Evolutionary conservation across 345 rosid genomes (phyloP).

Genomic region (Sisymbrium irio): DNA sequence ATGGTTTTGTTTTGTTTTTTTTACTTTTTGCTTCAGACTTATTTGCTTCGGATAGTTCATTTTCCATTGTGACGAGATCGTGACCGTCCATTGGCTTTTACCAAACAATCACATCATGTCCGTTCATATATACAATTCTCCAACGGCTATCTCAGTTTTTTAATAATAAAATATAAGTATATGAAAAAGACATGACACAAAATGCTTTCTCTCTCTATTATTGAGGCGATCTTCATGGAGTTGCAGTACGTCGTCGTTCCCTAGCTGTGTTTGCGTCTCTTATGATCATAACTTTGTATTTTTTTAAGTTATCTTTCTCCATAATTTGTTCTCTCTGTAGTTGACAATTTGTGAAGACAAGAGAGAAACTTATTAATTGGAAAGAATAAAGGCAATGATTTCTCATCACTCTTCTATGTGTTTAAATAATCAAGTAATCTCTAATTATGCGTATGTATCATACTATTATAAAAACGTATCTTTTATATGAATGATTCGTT

Average conservation of each 20-base stretch:
- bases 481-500: constrained; percentile 25
- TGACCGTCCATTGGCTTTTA: constrained; percentile 19
- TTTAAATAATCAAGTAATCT: constrained; percentile 17
- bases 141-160: constrained; percentile 25
- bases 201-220: constrained; percentile 20
- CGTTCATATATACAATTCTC: constrained; percentile 28
- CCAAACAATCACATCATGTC: constrained; percentile 29
- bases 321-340: background rate
- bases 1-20: background rate
- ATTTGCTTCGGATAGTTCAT: background rate
- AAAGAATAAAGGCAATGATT: constrained; percentile 33
- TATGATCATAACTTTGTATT: background rate
- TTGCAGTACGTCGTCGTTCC: constrained; percentile 20
- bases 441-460: constrained; percentile 20
- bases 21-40: constrained; percentile 6
- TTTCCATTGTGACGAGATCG: constrained; percentile 21
- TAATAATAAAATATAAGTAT: background rate
- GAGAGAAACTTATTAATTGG: constrained; percentile 16
- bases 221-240: constrained; percentile 8
- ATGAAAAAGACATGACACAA: constrained; percentile 5
- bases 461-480: constrained; percentile 1
- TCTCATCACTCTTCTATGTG: constrained; percentile 17
- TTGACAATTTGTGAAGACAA: constrained; percentile 27
- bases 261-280: constrained; percentile 7
- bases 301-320: background rate